phyloP scores from a whole-genome alignment of 163 green algal genomes.

The Scenedesmus sp. region DNA sequence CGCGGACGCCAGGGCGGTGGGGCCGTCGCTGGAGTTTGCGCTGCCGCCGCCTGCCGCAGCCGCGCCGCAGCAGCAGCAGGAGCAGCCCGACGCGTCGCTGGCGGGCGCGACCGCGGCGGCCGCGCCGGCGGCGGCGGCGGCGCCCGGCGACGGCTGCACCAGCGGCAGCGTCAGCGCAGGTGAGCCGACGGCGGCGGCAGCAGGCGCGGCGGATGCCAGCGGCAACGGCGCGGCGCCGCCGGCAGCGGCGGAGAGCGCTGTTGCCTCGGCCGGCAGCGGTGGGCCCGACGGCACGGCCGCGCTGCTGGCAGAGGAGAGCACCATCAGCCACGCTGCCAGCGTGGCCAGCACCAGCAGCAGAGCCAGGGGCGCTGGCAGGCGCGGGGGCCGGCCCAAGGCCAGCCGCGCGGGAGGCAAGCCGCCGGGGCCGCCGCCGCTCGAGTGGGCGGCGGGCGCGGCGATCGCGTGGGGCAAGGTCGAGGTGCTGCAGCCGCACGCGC shows the following conservation, averaged over 20 bases:
- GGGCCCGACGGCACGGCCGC: not conserved
- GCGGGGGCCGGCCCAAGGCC: not conserved
- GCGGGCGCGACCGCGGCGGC: too few species aligned
- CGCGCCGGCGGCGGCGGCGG: not conserved
- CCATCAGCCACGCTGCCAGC: constrained; percentile 3
- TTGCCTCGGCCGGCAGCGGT: not conserved
- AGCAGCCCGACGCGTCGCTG: too few species aligned
- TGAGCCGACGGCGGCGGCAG: not conserved
- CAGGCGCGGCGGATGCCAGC: too few species aligned
- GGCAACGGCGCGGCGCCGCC: too few species aligned
- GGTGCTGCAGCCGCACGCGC: constrained; percentile 67
- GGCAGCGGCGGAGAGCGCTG: too few species aligned
- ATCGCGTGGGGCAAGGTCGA: constrained; percentile 70
- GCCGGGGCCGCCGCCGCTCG: not conserved
- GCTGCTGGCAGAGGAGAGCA: constrained; percentile 6
- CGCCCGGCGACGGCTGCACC: not conserved
- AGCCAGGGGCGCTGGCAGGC: not conserved
- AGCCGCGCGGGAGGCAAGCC: not conserved
- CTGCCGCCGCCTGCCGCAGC: not conserved
- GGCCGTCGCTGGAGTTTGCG: constrained; percentile 69
- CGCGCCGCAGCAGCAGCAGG: not conserved
- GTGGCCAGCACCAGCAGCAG: constrained; percentile 2
- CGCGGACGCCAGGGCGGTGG: constrained; percentile 68
- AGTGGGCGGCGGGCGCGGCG: constrained; percentile 21
- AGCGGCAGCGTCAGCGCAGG: not conserved